Conservation (phyloP, 202 grass and related monocot species). For the Hordeum pubiflorum region DNA sequence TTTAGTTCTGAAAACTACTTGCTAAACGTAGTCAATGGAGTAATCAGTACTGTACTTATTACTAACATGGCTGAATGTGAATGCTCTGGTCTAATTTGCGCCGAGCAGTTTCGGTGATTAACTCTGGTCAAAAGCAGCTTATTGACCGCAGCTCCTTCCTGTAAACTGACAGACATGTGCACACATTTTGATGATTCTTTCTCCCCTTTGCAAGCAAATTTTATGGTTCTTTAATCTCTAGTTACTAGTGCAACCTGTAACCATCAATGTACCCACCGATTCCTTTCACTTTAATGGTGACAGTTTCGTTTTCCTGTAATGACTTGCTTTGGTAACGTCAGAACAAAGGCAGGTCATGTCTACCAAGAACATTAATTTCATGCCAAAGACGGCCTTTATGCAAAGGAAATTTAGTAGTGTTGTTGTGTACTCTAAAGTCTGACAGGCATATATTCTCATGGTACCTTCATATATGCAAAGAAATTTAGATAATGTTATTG, state of each 20-base stretch:
- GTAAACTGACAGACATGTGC: background rate
- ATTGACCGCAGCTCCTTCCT: slow-evolving; percentile 17
- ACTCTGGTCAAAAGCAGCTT: slow-evolving; percentile 32
- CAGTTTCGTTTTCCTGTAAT: slow-evolving; percentile 8
- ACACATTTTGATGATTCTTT: slow-evolving; percentile 32
- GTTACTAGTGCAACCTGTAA: background rate
- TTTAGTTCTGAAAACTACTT: background rate
- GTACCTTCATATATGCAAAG: background rate
- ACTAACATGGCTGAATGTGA: background rate
- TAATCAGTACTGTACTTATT: background rate
- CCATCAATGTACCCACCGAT: background rate
- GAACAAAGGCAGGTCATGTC: background rate
- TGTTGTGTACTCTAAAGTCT: slow-evolving; percentile 6
- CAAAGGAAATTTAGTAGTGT: background rate
- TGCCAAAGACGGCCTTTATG: background rate
- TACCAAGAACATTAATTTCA: background rate
- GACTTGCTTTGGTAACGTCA: background rate
- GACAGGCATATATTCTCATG: no score
- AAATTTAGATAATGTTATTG: background rate
- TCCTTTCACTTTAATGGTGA: slow-evolving; percentile 1
- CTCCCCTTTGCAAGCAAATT: background rate
- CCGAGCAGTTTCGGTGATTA: background rate
- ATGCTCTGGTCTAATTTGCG: background rate
- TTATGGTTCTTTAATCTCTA: slow-evolving; percentile 5
- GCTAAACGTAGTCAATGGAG: background rate